Conservation (phyloP, 352 stramenopile genomes). For the Globisporangium spiculum region DNA sequence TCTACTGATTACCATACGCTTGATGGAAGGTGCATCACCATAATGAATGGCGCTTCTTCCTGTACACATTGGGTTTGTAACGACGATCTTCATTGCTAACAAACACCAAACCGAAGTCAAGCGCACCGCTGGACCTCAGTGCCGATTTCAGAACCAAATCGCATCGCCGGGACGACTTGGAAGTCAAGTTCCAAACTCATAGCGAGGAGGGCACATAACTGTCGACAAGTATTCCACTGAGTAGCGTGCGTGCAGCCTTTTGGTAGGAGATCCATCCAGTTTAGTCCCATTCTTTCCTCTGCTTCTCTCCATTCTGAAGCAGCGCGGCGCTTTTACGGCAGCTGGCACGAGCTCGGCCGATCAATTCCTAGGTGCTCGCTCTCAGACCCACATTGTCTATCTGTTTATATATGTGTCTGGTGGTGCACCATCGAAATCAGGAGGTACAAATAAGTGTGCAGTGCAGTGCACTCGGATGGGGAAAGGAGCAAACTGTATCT, state of each 20-base stretch:
- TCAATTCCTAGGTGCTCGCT: background rate
- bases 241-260: background rate
- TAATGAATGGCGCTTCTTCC: background rate
- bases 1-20: background rate
- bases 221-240: background rate
- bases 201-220: background rate
- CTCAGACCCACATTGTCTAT: background rate
- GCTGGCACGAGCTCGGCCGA: background rate
- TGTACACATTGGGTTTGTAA: background rate
- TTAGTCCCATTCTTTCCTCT: background rate
- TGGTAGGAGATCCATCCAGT: background rate
- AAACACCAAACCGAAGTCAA: background rate
- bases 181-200: background rate
- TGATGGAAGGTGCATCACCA: background rate
- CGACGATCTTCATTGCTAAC: background rate
- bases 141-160: background rate
- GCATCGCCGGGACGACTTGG: background rate
- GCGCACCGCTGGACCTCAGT: background rate
- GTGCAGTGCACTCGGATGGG: background rate
- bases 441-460: background rate
- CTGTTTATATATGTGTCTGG: background rate
- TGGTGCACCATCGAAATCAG: background rate
- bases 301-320: background rate
- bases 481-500: background rate
- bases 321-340: background rate